phyloP scores from a whole-genome alignment of 1,284 basidiomycete genomes.

The Boletus mariae region DNA sequence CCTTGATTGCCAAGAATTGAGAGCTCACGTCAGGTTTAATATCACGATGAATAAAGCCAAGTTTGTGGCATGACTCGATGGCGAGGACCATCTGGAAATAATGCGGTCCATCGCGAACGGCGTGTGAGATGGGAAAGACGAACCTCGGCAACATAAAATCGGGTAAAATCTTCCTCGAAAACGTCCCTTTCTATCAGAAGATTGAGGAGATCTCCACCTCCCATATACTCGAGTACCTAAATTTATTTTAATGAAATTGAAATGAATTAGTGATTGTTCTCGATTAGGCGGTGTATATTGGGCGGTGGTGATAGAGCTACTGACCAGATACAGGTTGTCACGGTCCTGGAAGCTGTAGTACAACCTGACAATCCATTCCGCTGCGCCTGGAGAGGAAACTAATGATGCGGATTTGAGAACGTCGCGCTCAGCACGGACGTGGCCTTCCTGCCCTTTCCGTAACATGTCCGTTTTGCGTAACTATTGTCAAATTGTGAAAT shows the following conservation, averaged over 20 bases:
- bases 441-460: slow-evolving; percentile 96
- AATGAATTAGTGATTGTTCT: slow-evolving; percentile 40
- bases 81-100: slow-evolving; percentile 85
- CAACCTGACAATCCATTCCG: slow-evolving; percentile 92
- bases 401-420: slow-evolving; percentile 79
- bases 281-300: slow-evolving; percentile 21
- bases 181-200: slow-evolving; percentile 91
- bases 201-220: slow-evolving; percentile 93
- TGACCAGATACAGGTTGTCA: slow-evolving; percentile 89
- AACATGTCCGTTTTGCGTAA: slow-evolving; percentile 96
- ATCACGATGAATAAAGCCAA: slow-evolving; percentile 96
- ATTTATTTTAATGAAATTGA: slow-evolving; percentile 52
- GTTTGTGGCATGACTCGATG: slow-evolving; percentile 89
- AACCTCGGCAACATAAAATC: slow-evolving; percentile 94
- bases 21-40: slow-evolving; percentile 85
- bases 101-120: slow-evolving; percentile 19
- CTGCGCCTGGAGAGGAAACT: slow-evolving; percentile 62
- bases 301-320: slow-evolving; percentile 39
- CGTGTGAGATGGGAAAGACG: slow-evolving; percentile 26
- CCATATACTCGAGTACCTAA: slow-evolving; percentile 90
- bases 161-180: slow-evolving; percentile 90
- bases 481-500: slow-evolving; percentile 40
- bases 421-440: slow-evolving; percentile 88
- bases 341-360: slow-evolving; percentile 91
- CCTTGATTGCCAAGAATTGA: slow-evolving; percentile 32